These are phyloP conservation scores for Diplodia mutila DNA, from an alignment of 2,329 filamentous ascomycete species.

Conservation along the genomic window DNA sequence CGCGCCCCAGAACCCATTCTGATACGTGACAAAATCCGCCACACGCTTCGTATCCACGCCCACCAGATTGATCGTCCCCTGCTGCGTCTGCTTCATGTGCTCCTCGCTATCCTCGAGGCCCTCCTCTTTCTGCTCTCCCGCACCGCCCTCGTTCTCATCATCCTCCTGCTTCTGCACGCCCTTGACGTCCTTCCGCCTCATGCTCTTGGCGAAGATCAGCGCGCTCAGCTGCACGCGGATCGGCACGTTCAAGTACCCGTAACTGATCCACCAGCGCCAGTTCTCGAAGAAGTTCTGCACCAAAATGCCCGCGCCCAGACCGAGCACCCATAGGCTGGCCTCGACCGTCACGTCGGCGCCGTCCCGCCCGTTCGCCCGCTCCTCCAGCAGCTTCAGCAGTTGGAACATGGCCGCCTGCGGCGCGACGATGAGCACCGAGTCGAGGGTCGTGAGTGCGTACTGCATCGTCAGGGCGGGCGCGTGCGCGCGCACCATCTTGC, in stretches of 20 bases:
- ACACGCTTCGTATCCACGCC: conserved; percentile 75
- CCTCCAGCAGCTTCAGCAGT: conserved; percentile 68
- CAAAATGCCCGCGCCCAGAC: conserved; percentile 61
- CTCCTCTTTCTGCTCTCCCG: conserved; percentile 32
- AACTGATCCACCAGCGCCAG: conserved; percentile 64
- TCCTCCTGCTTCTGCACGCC: conserved; percentile 52
- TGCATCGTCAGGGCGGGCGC: conserved; percentile 61
- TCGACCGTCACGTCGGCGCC: conserved; percentile 54
- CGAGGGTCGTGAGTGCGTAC: conserved; percentile 59
- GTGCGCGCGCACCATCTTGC: conserved; percentile 63
- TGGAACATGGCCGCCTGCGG: conserved; percentile 72
- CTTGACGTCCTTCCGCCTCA: conserved; percentile 78
- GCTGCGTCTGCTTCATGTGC: conserved; percentile 62
- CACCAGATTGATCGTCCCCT: conserved; percentile 76
- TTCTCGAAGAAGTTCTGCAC: conserved; percentile 26
- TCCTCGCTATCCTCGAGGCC: conserved; percentile 51
- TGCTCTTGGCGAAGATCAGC: conserved; percentile 75
- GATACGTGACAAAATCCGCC: conserved; percentile 68
- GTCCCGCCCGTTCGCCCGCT: conserved; percentile 40
- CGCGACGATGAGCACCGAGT: conserved; percentile 65
- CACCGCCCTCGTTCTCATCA: conserved; percentile 43
- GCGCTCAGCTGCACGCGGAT: conserved; percentile 71
- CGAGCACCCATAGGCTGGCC: conserved; percentile 70
- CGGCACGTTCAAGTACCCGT: conserved; percentile 65
- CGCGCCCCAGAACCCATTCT: conserved; percentile 67